phyloP scores from a whole-genome alignment of 495 filamentous ascomycete genomes.

The Hypoxylon lenormandii region DNA sequence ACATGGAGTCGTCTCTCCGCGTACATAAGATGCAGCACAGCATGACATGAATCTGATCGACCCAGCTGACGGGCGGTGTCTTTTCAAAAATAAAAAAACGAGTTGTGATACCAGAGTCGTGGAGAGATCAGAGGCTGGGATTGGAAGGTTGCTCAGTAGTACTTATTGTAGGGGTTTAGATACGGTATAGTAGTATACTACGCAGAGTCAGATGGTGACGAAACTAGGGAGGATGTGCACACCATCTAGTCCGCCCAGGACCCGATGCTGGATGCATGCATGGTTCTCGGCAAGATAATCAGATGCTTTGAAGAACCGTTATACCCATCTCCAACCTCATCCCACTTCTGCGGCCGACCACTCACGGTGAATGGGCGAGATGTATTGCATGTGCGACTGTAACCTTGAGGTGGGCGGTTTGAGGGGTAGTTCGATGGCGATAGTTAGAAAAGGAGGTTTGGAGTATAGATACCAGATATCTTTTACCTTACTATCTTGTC shows the following conservation, averaged over 20 bases:
- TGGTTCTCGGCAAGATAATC: slow-evolving; percentile 45
- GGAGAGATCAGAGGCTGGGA: slow-evolving; percentile 32
- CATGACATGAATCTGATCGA: slow-evolving; percentile 31
- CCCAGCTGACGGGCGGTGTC: slow-evolving; percentile 31
- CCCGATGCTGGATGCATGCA: slow-evolving; percentile 38
- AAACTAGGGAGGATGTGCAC: slow-evolving; percentile 40
- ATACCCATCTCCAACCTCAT: slow-evolving; percentile 21
- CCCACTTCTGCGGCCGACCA: slow-evolving; percentile 32
- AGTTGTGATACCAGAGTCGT: slow-evolving; percentile 36
- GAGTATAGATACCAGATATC: not conserved
- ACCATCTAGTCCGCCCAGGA: slow-evolving; percentile 36
- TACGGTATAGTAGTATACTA: slow-evolving; percentile 39
- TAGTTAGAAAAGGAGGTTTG: not conserved
- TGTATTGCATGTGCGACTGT: slow-evolving; percentile 39
- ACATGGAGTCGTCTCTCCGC: slow-evolving; percentile 18
- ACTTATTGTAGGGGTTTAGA: slow-evolving; percentile 15
- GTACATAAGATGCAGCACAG: slow-evolving; percentile 27
- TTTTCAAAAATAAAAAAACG: slow-evolving; percentile 25
- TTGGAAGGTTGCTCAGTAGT: slow-evolving; percentile 27
- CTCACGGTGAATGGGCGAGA: slow-evolving; percentile 4
- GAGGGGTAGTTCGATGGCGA: not conserved
- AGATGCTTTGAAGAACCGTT: slow-evolving; percentile 37
- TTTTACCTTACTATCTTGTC: not conserved
- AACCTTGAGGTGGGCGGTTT: slow-evolving; percentile 12
- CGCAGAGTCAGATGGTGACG: slow-evolving; percentile 46